Evolutionary conservation across 2,329 filamentous ascomycete genomes (phyloP).

Genomic region (Alternaria postmessia): DNA sequence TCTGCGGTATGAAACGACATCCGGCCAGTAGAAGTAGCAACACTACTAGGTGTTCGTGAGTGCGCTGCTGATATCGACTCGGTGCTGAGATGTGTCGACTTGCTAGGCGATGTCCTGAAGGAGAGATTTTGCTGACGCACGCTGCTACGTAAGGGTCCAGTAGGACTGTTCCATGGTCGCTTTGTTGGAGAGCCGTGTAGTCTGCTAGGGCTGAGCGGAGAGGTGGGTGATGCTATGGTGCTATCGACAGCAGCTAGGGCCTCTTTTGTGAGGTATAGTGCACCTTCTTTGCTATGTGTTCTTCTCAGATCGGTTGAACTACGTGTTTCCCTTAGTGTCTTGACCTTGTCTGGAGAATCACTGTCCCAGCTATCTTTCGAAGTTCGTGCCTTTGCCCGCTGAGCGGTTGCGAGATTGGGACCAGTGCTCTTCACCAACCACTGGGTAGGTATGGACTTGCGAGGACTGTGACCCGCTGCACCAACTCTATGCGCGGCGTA

Average conservation of each 20-base stretch:
- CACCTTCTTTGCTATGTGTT: constrained; percentile 15
- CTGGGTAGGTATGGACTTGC: constrained; percentile 40
- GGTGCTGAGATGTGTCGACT: constrained; percentile 2
- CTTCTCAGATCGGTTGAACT: constrained; percentile 28
- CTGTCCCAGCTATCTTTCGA: constrained; percentile 22
- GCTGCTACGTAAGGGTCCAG: constrained; percentile 20
- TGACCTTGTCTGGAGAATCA: constrained; percentile 24
- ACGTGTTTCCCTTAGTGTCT: constrained; percentile 25
- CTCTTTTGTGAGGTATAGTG: constrained; percentile 42
- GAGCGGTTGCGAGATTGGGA: constrained; percentile 32
- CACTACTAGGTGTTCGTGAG: constrained; percentile 26
- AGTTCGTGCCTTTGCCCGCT: constrained; percentile 34
- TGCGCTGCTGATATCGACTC: constrained; percentile 8
- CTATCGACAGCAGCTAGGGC: constrained; percentile 32
- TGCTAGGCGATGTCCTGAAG: constrained; percentile 30
- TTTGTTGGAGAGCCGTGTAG: constrained; percentile 27
- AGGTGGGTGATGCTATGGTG: constrained; percentile 23
- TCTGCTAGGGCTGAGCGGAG: constrained; percentile 21
- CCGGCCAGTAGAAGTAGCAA: constrained; percentile 29
- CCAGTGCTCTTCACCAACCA: constrained; percentile 27
- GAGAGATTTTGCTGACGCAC: constrained; percentile 20
- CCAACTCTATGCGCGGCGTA: neutral
- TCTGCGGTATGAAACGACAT: constrained; percentile 32
- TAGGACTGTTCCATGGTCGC: constrained; percentile 27
- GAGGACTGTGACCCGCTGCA: constrained; percentile 23